These are phyloP conservation scores for Phoma sp. DNA, from an alignment of 2,329 filamentous ascomycete species.

Conservation along the genomic window DNA sequence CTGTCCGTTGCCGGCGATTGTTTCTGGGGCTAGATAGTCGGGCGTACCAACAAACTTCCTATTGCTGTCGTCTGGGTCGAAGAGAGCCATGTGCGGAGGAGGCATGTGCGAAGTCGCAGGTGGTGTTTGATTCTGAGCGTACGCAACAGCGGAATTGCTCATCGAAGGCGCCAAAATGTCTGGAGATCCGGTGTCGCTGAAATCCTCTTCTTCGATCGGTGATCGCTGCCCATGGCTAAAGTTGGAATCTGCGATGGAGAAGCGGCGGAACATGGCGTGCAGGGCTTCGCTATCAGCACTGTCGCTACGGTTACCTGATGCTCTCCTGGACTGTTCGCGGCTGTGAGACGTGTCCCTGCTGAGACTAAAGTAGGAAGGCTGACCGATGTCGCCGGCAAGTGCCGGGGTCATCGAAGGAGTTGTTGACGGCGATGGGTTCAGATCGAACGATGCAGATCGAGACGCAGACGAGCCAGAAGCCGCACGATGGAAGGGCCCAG, in stretches of 20 bases:
- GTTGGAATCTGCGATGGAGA: slow-evolving; percentile 59
- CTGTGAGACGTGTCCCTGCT: slow-evolving; percentile 63
- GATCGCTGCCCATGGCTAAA: slow-evolving; percentile 57
- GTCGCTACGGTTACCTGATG: slow-evolving; percentile 86
- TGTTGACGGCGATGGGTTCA: slow-evolving; percentile 78
- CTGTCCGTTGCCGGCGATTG: slow-evolving; percentile 91
- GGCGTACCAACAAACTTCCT: slow-evolving; percentile 95
- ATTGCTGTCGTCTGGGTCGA: slow-evolving; percentile 92
- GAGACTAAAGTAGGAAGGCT: slow-evolving; percentile 93
- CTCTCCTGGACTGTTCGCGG: slow-evolving; percentile 68
- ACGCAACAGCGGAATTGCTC: slow-evolving; percentile 58
- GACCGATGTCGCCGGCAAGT: slow-evolving; percentile 69
- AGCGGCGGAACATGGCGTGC: slow-evolving; percentile 79
- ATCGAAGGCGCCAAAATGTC: slow-evolving; percentile 71
- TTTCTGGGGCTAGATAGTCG: slow-evolving; percentile 96
- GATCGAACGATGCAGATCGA: slow-evolving; percentile 90
- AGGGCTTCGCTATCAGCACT: slow-evolving; percentile 89
- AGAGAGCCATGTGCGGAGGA: slow-evolving; percentile 89
- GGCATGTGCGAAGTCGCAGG: slow-evolving; percentile 76
- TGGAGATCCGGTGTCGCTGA: slow-evolving; percentile 76
- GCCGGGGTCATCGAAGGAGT: slow-evolving; percentile 90
- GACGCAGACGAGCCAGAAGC: slow-evolving; percentile 77
- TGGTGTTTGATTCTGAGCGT: slow-evolving; percentile 62
- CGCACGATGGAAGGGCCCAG: slow-evolving; percentile 86
- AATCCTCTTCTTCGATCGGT: slow-evolving; percentile 76